Base-by-base conservation (phyloP, 2,329 filamentous ascomycete species). In the Kalaharituber pfeilii region DNA sequence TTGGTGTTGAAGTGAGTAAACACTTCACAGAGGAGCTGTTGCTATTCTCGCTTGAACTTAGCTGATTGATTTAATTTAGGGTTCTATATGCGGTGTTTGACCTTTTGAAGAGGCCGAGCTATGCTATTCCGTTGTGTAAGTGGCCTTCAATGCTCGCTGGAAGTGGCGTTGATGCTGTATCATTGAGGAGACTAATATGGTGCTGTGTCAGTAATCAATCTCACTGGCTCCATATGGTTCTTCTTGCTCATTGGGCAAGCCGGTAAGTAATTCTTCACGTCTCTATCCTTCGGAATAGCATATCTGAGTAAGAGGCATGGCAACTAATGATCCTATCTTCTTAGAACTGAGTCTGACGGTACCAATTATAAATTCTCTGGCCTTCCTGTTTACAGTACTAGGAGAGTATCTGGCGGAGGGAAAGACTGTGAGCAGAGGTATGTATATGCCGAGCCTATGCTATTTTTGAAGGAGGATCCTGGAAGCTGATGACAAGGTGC, bases 211-310 rank as follows among this genome's bases (percentile, higher is more conserved):
- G 70, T 94, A 52, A 69, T 94, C 56, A 96, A 96, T 67, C 70
- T 96, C 52, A 94, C 89, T 2, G 89, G 89, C 27, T 94, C 86
- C 65, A 76, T 95, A 53, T 96, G 89, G 89, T 96, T 96, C 70
- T 96, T 96, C 64, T 69, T 96, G 62, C 72, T 96, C 60, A 89
- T 96, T 69, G 89, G 89, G 5, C 79, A 91, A 67, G 88, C 88
- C 64, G 87, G 87, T 93, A 69, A 63, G 82, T 60, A 56, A 39
- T 25, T 53, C 33, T 29, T 22, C 57, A 54, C 42, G 13, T 24
- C 47, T 42, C n/a, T 22, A 2, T n/a, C 36, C 56, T n/a, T n/a
- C n/a, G n/a, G n/a, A n/a, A n/a, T n/a, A n/a, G n/a, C n/a, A n/a
- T n/a, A n/a, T n/a, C n/a, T n/a, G n/a, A n/a, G n/a, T n/a, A n/a